Conservation (phyloP, 169 alveolate genomes). For the Cryptosporidium sp. region DNA sequence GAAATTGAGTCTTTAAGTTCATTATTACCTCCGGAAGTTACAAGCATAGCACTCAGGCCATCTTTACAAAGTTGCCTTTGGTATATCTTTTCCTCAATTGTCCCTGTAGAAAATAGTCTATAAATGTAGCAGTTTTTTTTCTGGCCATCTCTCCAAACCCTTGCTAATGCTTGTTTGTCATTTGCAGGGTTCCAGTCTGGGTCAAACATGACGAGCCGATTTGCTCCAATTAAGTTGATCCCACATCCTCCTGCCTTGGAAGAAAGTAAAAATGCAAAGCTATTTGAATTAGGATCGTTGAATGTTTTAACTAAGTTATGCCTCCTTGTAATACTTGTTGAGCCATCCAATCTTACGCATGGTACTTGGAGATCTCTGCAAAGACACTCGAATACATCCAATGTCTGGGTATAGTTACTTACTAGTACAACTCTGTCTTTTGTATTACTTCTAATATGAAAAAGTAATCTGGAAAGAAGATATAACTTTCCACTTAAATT, state of each 20-base stretch:
- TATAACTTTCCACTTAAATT: conserved; percentile 67
- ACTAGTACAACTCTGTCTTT: conserved; percentile 91
- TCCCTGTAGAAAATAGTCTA: conserved; percentile 96
- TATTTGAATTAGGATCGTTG: conserved; percentile 88
- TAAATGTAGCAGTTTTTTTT: conserved; percentile 94
- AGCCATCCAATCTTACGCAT: conserved; percentile 91
- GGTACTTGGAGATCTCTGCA: conserved; percentile 88
- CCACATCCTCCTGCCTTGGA: conserved; percentile 99
- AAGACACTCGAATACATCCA: conserved; percentile 88
- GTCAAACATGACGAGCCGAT: conserved; percentile 95
- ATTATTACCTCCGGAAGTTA: conserved; percentile 85
- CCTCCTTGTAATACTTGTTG: conserved; percentile 87
- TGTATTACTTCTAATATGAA: conserved; percentile 82
- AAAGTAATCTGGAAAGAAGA: conserved; percentile 78
- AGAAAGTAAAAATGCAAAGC: conserved; percentile 92
- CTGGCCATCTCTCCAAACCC: conserved; percentile 98
- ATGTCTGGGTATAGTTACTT: conserved; percentile 91
- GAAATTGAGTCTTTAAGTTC: conserved; percentile 80
- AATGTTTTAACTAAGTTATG: conserved; percentile 88
- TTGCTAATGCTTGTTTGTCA: conserved; percentile 97
- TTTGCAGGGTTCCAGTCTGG: conserved; percentile 99
- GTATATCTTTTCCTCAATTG: conserved; percentile 97
- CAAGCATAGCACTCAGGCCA: conserved; percentile 88
- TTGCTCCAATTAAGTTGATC: conserved; percentile 96
- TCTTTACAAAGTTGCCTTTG: conserved; percentile 86